Percentiles rank a stretch among this genome's conserved stretches.
phyloP scores from a whole-genome alignment of 495 filamentous ascomycete genomes.

The Neurospora sp. region DNA sequence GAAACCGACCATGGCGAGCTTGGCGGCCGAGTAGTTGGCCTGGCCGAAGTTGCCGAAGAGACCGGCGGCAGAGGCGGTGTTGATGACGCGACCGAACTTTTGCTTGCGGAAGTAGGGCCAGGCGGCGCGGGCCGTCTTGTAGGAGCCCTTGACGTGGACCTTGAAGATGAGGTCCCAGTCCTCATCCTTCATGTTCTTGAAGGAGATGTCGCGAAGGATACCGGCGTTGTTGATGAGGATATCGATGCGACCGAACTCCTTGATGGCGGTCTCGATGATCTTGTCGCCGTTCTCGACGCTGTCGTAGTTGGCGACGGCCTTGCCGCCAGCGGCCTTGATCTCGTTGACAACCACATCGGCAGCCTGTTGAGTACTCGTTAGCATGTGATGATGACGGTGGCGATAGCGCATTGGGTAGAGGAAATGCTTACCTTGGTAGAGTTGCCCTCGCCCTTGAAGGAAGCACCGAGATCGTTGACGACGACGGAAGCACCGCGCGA shows the following conservation, averaged over 20 bases:
- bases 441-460: conserved; percentile 88
- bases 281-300: conserved; percentile 88
- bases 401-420: background rate
- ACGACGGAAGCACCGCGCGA: conserved; percentile 91
- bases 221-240: conserved; percentile 96
- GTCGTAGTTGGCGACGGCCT: conserved; percentile 97
- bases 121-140: conserved; percentile 92
- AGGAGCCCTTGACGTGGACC: conserved; percentile 91
- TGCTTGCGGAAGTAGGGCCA: conserved; percentile 99
- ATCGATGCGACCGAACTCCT: conserved; percentile 86
- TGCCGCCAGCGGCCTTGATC: conserved; percentile 85
- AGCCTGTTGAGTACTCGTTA: conserved; percentile 44
- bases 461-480: conserved; percentile 92
- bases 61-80: conserved; percentile 90
- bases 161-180: conserved; percentile 94
- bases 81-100: conserved; percentile 94
- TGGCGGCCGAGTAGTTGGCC: conserved; percentile 95
- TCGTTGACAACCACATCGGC: conserved; percentile 94
- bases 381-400: background rate
- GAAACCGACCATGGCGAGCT: conserved; percentile 93
- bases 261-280: conserved; percentile 94
- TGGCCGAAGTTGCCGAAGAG: conserved; percentile 95
- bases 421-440: conserved; percentile 59
- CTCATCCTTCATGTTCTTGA: conserved; percentile 96
- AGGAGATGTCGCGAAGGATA: conserved; percentile 91